These are phyloP conservation scores for Acanthochlamys bracteata DNA, from an alignment of 106 monocot genomes.

Conservation along the genomic window DNA sequence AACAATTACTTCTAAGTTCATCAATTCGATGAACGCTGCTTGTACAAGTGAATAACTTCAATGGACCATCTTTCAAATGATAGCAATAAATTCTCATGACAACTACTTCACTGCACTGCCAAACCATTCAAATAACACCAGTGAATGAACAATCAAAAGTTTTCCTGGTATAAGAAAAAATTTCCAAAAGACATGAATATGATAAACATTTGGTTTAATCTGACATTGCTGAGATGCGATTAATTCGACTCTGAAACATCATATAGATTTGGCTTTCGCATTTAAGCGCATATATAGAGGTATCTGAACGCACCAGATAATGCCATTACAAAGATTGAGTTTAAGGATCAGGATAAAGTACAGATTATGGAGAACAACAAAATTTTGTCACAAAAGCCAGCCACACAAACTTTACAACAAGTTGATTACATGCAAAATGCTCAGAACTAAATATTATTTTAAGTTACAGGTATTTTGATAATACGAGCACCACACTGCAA, in stretches of 20 bases:
- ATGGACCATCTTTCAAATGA: neutral
- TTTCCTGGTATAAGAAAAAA: neutral
- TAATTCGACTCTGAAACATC: too few species aligned
- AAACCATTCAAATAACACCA: conserved; percentile 29
- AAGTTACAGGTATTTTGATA: too few species aligned
- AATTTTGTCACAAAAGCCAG: too few species aligned
- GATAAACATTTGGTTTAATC: neutral
- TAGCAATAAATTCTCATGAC: conserved; percentile 1
- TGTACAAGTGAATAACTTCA: neutral
- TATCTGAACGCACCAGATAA: neutral
- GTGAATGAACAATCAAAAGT: conserved; percentile 19
- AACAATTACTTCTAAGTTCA: too few species aligned
- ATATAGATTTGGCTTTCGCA: too few species aligned
- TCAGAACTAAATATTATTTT: too few species aligned
- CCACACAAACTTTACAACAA: too few species aligned
- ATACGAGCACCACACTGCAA: neutral
- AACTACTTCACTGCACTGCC: neutral
- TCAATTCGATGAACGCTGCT: neutral
- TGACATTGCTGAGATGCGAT: neutral
- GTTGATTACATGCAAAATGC: too few species aligned
- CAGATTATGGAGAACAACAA: neutral
- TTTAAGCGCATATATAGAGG: too few species aligned
- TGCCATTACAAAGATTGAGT: neutral
- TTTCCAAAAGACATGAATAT: neutral
- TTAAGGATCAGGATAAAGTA: neutral